Evolutionary conservation across 768 basidiomycete species (phyloP).

Genomic region (Lanmaoa pseudosensibilis): DNA sequence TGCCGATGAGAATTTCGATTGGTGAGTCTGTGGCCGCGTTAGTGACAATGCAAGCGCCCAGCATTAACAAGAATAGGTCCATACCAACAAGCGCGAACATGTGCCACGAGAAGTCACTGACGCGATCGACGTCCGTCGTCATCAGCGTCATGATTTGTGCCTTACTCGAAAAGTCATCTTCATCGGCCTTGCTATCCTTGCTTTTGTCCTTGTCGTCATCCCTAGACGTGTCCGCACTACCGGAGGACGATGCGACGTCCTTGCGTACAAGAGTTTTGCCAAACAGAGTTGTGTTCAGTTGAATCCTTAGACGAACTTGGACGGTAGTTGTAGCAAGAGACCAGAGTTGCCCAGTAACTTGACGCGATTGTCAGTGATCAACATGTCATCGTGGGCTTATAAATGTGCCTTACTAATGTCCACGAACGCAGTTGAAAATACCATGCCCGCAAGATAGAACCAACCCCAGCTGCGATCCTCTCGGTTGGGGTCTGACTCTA

Average conservation of each 20-base stretch:
- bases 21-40: constrained; percentile 55
- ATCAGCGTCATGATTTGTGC: constrained; percentile 92
- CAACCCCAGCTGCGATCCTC: constrained; percentile 69
- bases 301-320: constrained; percentile 68
- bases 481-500: constrained; percentile 62
- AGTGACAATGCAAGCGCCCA: neutral
- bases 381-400: neutral
- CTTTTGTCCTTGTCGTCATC: constrained; percentile 20
- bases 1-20: constrained; percentile 74
- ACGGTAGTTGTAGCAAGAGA: constrained; percentile 65
- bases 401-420: constrained; percentile 41
- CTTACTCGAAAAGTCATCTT: constrained; percentile 64
- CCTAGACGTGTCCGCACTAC: constrained; percentile 26
- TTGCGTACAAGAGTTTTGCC: constrained; percentile 86
- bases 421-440: constrained; percentile 43
- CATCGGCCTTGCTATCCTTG: constrained; percentile 28
- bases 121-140: constrained; percentile 92
- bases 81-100: constrained; percentile 70
- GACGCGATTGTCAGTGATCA: constrained; percentile 8
- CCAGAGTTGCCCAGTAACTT: constrained; percentile 72
- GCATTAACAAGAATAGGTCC: constrained; percentile 15
- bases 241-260: constrained; percentile 70
- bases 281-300: constrained; percentile 83
- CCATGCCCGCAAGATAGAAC: constrained; percentile 60
- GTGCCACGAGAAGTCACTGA: constrained; percentile 83